phyloP scores from a whole-genome alignment of 495 filamentous ascomycete genomes.

The Aspergillus affinis region DNA sequence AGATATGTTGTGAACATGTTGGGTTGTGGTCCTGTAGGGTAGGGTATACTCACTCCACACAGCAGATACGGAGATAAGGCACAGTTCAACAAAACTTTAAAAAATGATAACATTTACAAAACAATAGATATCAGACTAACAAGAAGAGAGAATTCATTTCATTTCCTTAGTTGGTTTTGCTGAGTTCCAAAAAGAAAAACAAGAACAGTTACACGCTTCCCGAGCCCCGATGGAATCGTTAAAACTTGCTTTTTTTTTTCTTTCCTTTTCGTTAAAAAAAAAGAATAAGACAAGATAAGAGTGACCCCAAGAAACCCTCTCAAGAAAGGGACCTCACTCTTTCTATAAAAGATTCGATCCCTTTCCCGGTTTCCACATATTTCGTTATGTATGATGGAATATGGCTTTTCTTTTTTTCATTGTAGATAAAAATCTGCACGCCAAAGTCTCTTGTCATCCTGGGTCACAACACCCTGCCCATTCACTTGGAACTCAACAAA shows the following conservation, averaged over 20 bases:
- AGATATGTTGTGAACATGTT: too few relatives aligned
- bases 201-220: neutral
- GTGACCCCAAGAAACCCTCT: slow-evolving; percentile 5
- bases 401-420: slow-evolving; percentile 5
- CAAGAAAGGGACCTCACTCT: slow-evolving; percentile 11
- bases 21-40: too few relatives aligned
- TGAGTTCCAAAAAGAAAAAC: neutral
- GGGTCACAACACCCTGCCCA: slow-evolving; percentile 11
- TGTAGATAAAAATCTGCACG: neutral
- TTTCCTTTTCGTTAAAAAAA: neutral
- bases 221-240: neutral
- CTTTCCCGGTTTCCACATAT: slow-evolving; percentile 11
- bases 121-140: neutral
- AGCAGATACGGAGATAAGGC: too few relatives aligned
- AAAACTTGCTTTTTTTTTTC: neutral
- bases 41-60: too few relatives aligned
- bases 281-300: neutral
- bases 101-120: neutral
- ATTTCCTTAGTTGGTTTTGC: neutral
- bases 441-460: slow-evolving; percentile 6
- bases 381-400: slow-evolving; percentile 1
- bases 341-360: slow-evolving; percentile 6
- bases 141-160: neutral
- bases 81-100: neutral
- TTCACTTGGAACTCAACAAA: slow-evolving; percentile 7